Evolutionary conservation across 257 asterid genomes (phyloP).

Genomic region (Petrea volubilis): DNA sequence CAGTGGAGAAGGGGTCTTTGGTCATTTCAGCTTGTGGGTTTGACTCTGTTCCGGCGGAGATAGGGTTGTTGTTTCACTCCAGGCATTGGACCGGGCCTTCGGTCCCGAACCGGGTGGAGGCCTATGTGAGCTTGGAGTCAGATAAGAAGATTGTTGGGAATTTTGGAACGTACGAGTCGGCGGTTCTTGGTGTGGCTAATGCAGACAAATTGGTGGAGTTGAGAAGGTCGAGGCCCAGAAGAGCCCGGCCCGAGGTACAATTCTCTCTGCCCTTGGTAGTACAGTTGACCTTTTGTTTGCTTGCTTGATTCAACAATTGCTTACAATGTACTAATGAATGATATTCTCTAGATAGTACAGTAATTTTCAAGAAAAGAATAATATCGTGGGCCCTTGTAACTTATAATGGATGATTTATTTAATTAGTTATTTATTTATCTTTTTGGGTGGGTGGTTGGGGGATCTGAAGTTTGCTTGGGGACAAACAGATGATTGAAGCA

Average conservation of each 20-base stretch:
- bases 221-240: conserved; percentile 64
- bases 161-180: conserved; percentile 74
- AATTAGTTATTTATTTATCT: too few relatives aligned
- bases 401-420: too few relatives aligned
- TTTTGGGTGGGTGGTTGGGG: too few relatives aligned
- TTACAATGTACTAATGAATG: background rate
- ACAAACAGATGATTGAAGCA: too few relatives aligned
- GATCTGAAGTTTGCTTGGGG: too few relatives aligned
- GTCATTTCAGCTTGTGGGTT: conserved; percentile 86
- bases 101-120: conserved; percentile 65
- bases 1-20: conserved; percentile 61
- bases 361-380: background rate
- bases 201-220: conserved; percentile 50
- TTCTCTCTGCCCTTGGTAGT: background rate
- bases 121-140: conserved; percentile 78
- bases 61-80: conserved; percentile 69
- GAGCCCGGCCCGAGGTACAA: conserved; percentile 63
- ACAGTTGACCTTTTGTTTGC: background rate
- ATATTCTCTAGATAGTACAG: background rate
- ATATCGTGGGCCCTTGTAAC: too few relatives aligned
- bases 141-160: conserved; percentile 69
- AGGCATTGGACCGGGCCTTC: conserved; percentile 62
- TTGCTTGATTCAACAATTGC: background rate
- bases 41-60: conserved; percentile 86
- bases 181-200: conserved; percentile 85